A percentile compares a stretch with the other conserved stretches of the same genome.
Evolutionary conservation across 208 protist species (phyloP).

Genomic region (Trypanosoma avium): DNA sequence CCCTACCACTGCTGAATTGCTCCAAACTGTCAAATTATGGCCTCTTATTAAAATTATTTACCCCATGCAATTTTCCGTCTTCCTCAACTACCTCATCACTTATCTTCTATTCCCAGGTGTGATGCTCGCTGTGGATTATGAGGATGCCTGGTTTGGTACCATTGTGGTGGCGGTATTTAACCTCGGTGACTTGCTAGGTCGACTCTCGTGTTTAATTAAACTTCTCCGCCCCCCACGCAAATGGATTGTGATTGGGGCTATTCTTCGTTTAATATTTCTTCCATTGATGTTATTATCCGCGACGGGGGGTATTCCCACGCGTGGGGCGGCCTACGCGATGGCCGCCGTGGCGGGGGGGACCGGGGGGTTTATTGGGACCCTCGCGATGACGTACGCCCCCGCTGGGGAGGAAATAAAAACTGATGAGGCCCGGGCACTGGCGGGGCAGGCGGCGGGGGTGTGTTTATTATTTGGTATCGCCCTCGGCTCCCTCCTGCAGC

Average conservation of each 20-base stretch:
- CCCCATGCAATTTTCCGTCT: conserved; percentile 74
- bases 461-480: conserved; percentile 65
- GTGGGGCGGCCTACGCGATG: conserved; percentile 55
- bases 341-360: conserved; percentile 51
- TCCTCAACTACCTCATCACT: conserved; percentile 62
- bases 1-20: conserved; percentile 53
- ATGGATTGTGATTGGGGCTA: conserved; percentile 14
- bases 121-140: conserved; percentile 49
- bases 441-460: conserved; percentile 55
- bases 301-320: conserved; percentile 43
- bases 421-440: conserved; percentile 61
- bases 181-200: conserved; percentile 58
- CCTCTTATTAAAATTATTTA: conserved; percentile 68
- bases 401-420: conserved; percentile 36
- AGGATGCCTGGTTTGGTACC: conserved; percentile 68
- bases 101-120: conserved; percentile 83
- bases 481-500: conserved; percentile 60
- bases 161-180: conserved; percentile 75
- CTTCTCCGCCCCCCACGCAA: conserved; percentile 38
- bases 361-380: conserved; percentile 76
- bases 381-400: conserved; percentile 80
- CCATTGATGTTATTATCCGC: conserved; percentile 79
- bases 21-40: conserved; percentile 60
- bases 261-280: conserved; percentile 57
- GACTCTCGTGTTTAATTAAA: conserved; percentile 46